Evolutionary conservation across 2,329 filamentous ascomycete genomes (phyloP), one percentile per base, ranked within the genome.

Genomic region (Furcasterigmium furcatum): DNA sequence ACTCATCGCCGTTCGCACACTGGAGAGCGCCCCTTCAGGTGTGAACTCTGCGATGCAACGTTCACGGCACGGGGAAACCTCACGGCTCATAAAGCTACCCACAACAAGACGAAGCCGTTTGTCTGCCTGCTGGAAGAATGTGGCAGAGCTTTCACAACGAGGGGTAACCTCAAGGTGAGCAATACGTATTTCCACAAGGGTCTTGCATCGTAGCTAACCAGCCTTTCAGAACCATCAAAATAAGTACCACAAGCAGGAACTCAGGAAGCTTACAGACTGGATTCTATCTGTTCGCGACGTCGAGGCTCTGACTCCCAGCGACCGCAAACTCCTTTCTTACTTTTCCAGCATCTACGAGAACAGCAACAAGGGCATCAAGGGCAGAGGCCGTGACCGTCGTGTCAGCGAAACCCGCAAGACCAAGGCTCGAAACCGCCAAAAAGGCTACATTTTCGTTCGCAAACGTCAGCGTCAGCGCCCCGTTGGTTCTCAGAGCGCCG

Each of bases 311-410:
- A 72, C 78, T 0, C 76, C 84, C 30, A 65, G 69, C 5, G 89
- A 96, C 57, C 84, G 80, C 50, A 85, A 90, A 48, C 73, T 96
- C 42, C 90, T 87, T 73, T 80, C 87, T 55, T 95, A 96, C 68
- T 94, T 97, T 61, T 79, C 84, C 4, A 77, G 77, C 1, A 75
- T 96, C n/a, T 96, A 96, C 77, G 96, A 95, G 73, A 95, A 97
- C 69, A 91, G 87, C 69, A 97, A 97, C 77, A 96, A 96, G 66
- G 94, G 94, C 2, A 96, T 97, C 73, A 97, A 96, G 68, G 94
- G 94, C 10, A 84, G 94, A 38, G 94, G 94, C 36, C 94, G 92
- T 62, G 88, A 91, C 55, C 77, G 89, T 46, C 83, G 82, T 47
- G 85, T 91, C 44, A 62, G 62, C 38, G 53, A 54, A 51, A n/a